Conservation (phyloP, 2,329 filamentous ascomycete species). For the Exophiala viscosa region DNA sequence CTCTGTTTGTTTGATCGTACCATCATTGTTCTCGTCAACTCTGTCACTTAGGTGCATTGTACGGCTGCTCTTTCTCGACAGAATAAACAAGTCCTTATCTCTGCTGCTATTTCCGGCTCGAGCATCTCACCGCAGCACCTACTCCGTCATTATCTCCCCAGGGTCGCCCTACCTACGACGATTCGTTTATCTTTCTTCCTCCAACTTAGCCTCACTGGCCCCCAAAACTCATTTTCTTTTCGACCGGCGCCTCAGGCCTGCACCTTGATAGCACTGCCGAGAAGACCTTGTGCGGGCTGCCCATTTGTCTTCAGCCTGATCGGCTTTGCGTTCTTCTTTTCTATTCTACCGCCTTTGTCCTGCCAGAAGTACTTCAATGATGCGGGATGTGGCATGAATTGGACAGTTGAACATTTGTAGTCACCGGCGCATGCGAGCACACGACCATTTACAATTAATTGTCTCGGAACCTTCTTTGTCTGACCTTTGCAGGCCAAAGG, state of each 20-base stretch:
- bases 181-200: not conserved
- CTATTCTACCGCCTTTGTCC: too few relatives aligned
- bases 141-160: too few relatives aligned
- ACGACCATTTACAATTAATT: slow-evolving; percentile 2
- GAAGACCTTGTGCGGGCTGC: not conserved
- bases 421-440: not conserved
- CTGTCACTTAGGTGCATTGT: too few relatives aligned
- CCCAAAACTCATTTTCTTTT: not conserved
- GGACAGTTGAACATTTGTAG: not conserved
- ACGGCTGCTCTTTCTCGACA: too few relatives aligned
- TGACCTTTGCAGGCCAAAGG: slow-evolving; percentile 3
- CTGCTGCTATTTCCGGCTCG: too few relatives aligned
- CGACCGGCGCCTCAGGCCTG: not conserved
- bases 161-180: too few relatives aligned
- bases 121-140: too few relatives aligned
- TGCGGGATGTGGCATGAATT: not conserved
- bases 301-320: not conserved
- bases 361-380: too few relatives aligned
- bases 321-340: too few relatives aligned
- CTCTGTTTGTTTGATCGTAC: not conserved
- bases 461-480: not conserved
- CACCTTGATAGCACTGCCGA: not conserved
- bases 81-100: too few relatives aligned
- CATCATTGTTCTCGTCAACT: not conserved
- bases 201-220: not conserved